phyloP scores from a whole-genome alignment of 176 grass and related monocot genomes.

The Microstegium vimineum region DNA sequence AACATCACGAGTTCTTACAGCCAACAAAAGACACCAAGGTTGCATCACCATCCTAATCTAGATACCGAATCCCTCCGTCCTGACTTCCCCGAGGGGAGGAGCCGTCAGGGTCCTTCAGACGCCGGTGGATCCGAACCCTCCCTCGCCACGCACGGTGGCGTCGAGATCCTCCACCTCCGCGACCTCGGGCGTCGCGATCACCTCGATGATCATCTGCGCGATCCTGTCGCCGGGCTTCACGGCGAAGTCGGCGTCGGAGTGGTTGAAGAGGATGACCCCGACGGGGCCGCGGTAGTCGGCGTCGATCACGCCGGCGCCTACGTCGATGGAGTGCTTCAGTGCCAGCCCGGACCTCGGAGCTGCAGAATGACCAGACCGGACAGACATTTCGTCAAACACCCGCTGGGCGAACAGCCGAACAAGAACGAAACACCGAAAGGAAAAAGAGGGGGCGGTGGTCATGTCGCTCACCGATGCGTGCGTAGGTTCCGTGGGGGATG shows the following conservation, averaged over 20 bases:
- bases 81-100: neutral
- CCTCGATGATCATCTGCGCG: conserved; percentile 71
- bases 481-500: conserved; percentile 89
- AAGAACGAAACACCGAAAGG: neutral
- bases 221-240: conserved; percentile 69
- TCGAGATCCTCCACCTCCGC: conserved; percentile 78
- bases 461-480: conserved; percentile 53
- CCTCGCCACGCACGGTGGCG: conserved; percentile 66
- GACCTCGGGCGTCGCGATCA: conserved; percentile 63
- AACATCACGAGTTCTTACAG: neutral
- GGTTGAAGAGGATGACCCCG: conserved; percentile 90
- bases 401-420: neutral
- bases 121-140: conserved; percentile 83
- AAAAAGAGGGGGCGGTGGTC: neutral
- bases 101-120: conserved; percentile 18
- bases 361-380: neutral
- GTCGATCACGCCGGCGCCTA: conserved; percentile 86
- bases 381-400: conserved; percentile 30
- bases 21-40: neutral
- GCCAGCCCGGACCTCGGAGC: conserved; percentile 74
- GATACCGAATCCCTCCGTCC: neutral
- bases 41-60: neutral
- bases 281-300: conserved; percentile 78
- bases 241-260: conserved; percentile 64
- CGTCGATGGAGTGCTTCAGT: conserved; percentile 83